Percentiles rank a stretch among this genome's conserved stretches.
phyloP scores from a whole-genome alignment of 192 early-diverging fungal genomes.

The Backusella australiensis region DNA sequence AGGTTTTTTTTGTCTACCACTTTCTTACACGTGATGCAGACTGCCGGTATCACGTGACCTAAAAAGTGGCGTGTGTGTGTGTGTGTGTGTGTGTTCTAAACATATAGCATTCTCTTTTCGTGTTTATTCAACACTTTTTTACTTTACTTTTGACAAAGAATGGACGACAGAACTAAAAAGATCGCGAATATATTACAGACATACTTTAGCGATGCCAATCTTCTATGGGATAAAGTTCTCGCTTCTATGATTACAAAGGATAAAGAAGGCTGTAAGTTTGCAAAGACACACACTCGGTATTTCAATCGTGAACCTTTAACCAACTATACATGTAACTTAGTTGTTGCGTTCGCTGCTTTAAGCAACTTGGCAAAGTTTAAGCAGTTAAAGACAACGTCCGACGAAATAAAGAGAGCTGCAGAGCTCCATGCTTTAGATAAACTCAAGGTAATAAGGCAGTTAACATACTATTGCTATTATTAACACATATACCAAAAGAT shows the following conservation, averaged over 20 bases:
- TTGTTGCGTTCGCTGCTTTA: slow-evolving; percentile 7
- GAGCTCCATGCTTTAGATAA: not conserved
- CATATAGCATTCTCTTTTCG: not conserved
- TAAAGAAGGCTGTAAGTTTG: slow-evolving; percentile 15
- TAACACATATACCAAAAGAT: not conserved
- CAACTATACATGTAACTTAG: not conserved
- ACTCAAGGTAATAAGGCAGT: not conserved
- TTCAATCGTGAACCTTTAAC: no score
- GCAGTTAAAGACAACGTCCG: not conserved
- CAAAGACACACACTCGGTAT: not conserved
- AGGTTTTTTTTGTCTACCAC: no score
- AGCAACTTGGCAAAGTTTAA: slow-evolving; percentile 11
- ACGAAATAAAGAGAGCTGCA: slow-evolving; percentile 11
- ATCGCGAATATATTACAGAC: slow-evolving; percentile 19
- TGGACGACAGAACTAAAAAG: slow-evolving; percentile 10
- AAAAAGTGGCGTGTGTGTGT: no score
- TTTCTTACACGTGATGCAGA: no score
- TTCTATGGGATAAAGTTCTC: slow-evolving; percentile 31
- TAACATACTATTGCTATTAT: not conserved
- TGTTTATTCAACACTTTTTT: not conserved
- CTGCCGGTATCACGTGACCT: no score
- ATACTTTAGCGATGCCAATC: slow-evolving; percentile 30
- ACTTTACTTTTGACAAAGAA: not conserved
- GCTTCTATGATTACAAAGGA: not conserved
- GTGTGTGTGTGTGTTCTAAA: no score